Evolutionary conservation across 108 stramenopile species (phyloP), one percentile per base, ranked within the genome.

Genomic region (Craspedostauros australis): DNA sequence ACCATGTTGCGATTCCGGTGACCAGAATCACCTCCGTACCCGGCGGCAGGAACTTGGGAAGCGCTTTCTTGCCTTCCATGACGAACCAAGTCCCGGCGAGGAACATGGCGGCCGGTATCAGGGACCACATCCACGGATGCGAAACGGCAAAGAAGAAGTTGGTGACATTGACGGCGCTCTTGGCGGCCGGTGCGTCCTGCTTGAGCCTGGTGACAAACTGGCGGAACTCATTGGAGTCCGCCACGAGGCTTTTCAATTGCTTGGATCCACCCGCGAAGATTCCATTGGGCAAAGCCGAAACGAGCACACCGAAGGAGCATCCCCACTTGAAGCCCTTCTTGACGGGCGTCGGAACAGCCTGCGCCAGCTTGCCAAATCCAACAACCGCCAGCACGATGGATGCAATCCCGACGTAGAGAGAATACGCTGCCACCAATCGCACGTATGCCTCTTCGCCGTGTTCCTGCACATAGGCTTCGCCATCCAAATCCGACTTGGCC

Each of bases 261-360:
- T 54, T 68, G 9, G 54, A 43, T 37, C 82, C 80, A 16, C 45
- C 57, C 19, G 66, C 69, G 50, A 73, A 76, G 14, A 88, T 46
- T 24, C 86, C 86, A 59, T 76, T 82, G 44, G 86, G 86, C 16
- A 88, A 21, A 21, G 86, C 82, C 7, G 82, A 77, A 9, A 77
- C 66, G 29, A 88, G 46, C 1, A 88, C 83, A 37, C 87, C 83
- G 30, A 82, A 60, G 23, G 81, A 61, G 67, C 83, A 84, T 27
- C 87, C 87, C 87, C 87, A 88, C 61, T 90, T 90, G 73, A 90
- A 90, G 27, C 88, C 88, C 18, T 64, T 72, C 23, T 64, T 63
- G 4, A 90, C 82, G 21, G 69, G 55, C 14, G 61, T 75, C 36
- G 88, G 88, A 4, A 84, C 80, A 2, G 50, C 54, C 26, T 66